phyloP scores from a whole-genome alignment of 202 grass and related monocot species.

The Schoenoplectus triqueter region DNA sequence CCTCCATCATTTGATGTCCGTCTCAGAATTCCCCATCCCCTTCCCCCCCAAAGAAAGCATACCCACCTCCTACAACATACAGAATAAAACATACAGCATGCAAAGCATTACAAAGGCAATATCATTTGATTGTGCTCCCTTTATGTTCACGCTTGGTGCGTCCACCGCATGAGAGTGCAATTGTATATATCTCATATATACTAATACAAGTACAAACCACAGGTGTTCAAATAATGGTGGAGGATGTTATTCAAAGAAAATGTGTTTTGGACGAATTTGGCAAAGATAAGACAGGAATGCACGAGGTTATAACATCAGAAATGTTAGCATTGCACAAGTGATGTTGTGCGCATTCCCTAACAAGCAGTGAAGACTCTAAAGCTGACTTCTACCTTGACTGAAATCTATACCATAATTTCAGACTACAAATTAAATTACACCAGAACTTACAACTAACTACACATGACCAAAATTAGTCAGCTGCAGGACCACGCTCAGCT shows the following conservation, averaged over 20 bases:
- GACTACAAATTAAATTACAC: conserved; percentile 19
- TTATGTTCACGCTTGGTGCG: neutral
- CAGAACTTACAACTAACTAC: conserved; percentile 7
- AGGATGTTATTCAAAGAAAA: neutral
- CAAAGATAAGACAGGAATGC: neutral
- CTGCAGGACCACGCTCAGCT: neutral
- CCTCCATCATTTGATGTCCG: too few relatives aligned
- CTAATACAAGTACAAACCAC: neutral
- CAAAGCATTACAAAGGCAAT: neutral
- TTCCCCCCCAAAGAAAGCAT: neutral
- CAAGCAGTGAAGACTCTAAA: neutral
- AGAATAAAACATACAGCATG: neutral
- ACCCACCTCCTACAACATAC: neutral
- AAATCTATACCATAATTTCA: neutral
- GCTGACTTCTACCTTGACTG: neutral
- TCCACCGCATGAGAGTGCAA: neutral
- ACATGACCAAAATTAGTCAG: neutral
- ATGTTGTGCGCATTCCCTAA: conserved; percentile 12
- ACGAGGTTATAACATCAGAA: neutral
- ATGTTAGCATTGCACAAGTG: neutral
- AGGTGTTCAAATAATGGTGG: neutral
- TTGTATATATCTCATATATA: neutral
- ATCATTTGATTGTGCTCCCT: neutral
- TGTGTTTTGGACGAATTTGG: neutral
- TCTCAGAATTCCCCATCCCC: too few relatives aligned